phyloP scores from a whole-genome alignment of 495 filamentous ascomycete species.

The Halenospora varia region DNA sequence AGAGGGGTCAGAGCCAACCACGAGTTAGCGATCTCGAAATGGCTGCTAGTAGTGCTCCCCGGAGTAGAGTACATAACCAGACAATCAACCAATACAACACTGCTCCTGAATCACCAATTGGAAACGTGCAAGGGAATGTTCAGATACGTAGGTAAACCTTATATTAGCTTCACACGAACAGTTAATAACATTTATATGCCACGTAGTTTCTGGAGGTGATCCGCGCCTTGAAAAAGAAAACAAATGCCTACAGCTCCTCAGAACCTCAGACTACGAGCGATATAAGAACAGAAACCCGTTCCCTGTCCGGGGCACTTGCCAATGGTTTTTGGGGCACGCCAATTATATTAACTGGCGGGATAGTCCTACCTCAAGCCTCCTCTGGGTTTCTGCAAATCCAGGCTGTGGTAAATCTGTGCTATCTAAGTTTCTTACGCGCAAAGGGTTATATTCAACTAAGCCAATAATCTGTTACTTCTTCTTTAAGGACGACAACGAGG shows the following conservation, averaged over 20 bases:
- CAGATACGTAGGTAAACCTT: too few relatives aligned
- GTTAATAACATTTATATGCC: too few relatives aligned
- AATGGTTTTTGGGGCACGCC: conserved; percentile 33
- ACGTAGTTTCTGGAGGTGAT: too few relatives aligned
- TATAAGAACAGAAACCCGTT: conserved; percentile 25
- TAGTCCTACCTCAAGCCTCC: conserved; percentile 20
- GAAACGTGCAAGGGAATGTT: too few relatives aligned
- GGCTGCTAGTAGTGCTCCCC: too few relatives aligned
- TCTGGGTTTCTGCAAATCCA: conserved; percentile 32
- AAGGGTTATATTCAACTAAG: conserved; percentile 29
- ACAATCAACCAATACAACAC: too few relatives aligned
- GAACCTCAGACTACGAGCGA: conserved; percentile 22
- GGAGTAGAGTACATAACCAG: too few relatives aligned
- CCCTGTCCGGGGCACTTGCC: conserved; percentile 28
- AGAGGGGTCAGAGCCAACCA: too few relatives aligned
- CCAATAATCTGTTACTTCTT: conserved; percentile 37
- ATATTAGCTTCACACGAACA: too few relatives aligned
- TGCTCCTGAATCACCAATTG: too few relatives aligned
- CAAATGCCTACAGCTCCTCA: background rate
- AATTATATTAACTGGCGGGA: conserved; percentile 28
- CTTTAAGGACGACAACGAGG: conserved; percentile 50
- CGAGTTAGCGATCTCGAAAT: too few relatives aligned
- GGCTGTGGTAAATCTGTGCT: conserved; percentile 24
- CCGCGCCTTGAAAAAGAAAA: background rate
- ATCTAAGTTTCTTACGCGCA: conserved; percentile 20